phyloP scores from a whole-genome alignment of 1,139 yeast genomes.

The Pichia sp. region DNA sequence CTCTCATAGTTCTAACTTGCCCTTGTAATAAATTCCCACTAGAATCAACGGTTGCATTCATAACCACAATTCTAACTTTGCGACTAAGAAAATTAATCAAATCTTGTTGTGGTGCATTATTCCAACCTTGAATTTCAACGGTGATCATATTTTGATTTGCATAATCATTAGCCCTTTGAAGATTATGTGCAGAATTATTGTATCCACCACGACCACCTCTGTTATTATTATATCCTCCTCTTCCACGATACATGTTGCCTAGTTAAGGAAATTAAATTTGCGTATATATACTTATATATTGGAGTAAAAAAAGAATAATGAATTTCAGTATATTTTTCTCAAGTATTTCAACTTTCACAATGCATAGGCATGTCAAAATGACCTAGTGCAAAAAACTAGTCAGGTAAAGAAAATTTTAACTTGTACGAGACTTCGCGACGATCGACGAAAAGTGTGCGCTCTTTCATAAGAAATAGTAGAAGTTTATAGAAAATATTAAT shows the following conservation, averaged over 20 bases:
- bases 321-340: too few species aligned
- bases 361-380: too few species aligned
- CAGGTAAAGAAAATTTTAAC: too few species aligned
- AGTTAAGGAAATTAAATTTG: too few species aligned
- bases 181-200: constrained; percentile 17
- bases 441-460: too few species aligned
- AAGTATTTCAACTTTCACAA: too few species aligned
- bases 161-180: constrained; percentile 30
- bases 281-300: background rate
- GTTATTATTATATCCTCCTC: constrained; percentile 33
- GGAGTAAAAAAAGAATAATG: background rate
- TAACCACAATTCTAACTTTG: constrained; percentile 54
- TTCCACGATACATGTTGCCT: constrained; percentile 43
- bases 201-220: constrained; percentile 18
- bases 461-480: too few species aligned
- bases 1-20: constrained; percentile 46
- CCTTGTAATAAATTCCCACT: constrained; percentile 44
- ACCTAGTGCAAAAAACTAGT: too few species aligned
- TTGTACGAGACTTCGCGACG: too few species aligned
- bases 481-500: too few species aligned
- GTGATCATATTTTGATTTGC: constrained; percentile 37
- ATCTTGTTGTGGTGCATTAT: constrained; percentile 67
- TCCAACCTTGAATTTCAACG: constrained; percentile 74
- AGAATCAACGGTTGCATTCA: constrained; percentile 40
- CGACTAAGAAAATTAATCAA: constrained; percentile 63